Evolutionary conservation across 208 protist species (phyloP), one percentile per base, ranked within the genome.

Genomic region (Trypanosoma cruzi): DNA sequence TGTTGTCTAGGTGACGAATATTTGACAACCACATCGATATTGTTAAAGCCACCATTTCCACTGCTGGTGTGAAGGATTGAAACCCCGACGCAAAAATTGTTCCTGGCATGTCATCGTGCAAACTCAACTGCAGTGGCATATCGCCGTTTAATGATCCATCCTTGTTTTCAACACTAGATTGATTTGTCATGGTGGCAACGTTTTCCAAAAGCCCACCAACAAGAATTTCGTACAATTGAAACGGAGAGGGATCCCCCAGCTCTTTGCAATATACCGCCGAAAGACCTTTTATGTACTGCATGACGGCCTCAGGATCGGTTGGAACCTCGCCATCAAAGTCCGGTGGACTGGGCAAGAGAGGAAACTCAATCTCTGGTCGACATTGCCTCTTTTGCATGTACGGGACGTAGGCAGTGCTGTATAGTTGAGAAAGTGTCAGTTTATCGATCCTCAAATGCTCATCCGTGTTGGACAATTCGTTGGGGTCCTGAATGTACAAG

Each of bases 271-370:
- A 66, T 16, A 64, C 37, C n/a, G 64, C 54, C 13, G 88, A 79
- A 14, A 94, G 78, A 37, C 82, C 86, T 32, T 81, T 84, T 52
- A 96, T 75, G 60, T 96, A 86, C 64, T 68, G 72, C 62, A 81
- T 73, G 2, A 94, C 81, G 26, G 71, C 55, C 60, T 96, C 81
- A 5, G 78, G 75, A 59, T 88, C 82, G 16, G 84, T 89, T 29
- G 85, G 71, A 0, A 70, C 54, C 71, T 89, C 81, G 28, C 85
- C 81, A 52, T 94, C 88, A 79, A 93, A 93, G 54, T 94, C 88
- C 0, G 88, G 91, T 44, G 87, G 89, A 0, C 80, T 64, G 16
- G 87, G 77, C 4, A 79, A 80, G 58, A 92, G 65, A 1, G 74
- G 16, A 31, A 82, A 80, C 29, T 52, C 46, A 2, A 64, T 3